Base-by-base conservation (phyloP, 176 grass and related monocot species). In the Lolium perenne region DNA sequence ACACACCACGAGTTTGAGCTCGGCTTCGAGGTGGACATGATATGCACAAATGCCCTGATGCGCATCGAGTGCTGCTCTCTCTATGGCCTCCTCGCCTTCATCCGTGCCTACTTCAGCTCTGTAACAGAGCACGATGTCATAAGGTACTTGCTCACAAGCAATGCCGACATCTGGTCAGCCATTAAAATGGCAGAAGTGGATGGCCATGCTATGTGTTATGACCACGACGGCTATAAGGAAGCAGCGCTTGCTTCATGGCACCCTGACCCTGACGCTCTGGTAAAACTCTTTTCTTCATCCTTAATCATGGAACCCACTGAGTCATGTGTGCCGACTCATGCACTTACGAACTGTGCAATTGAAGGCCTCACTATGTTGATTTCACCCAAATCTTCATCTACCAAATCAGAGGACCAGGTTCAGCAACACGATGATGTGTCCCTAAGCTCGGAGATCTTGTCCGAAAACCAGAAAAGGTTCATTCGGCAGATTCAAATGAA, bases 391-490 rank as follows among this genome's bases (percentile, higher is more conserved):
- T 79, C 2, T 48, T 64, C 21, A 17, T 40, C 58, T 80, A 4
- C 76, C 11, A 65, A 49, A 10, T 47, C 60, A 35, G 76, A 80
- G 18, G 17, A 58, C 32, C n/a, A 22, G 16, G 7, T 21, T 23
- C 26, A 13, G 6, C 17, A 48, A 0, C 8, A 0, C 22, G 48
- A 71, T 22, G 3, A 38, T 43, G 17, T 4, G 10, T 5, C 10
- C 15, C 26, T 15, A 67, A 32, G 22, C 8, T 29, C 59, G 26
- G 14, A 6, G 41, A 47, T 80, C 14, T 45, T 85, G 1, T 58
- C 50, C n/a, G 38, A 20, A 29, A 70, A 38, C 25, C 65, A 80
- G 40, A 79, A 86, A 71, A 86, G 0, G 13, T 79, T 86, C 51
- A 71, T 79, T n/a, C 29, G 8, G 38, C 9, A 57, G 1, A 46